phyloP scores from a whole-genome alignment of 768 basidiomycete species.

The Dioszegia aurantiaca region DNA sequence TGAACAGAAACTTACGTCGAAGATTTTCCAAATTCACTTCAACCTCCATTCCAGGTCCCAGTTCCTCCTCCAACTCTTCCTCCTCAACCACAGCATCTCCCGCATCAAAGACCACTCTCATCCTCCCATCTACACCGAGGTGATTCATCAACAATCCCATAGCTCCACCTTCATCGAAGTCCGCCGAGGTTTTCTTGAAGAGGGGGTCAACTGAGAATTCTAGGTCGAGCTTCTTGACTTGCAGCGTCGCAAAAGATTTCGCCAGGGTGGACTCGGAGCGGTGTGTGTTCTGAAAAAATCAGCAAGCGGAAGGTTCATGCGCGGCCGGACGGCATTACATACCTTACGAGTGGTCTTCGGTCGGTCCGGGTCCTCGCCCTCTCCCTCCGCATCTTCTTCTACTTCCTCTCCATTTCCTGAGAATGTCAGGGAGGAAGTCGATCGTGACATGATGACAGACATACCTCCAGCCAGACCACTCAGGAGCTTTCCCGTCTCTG shows the following conservation, averaged over 20 bases:
- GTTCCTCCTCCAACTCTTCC: constrained; percentile 58
- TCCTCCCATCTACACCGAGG: constrained; percentile 73
- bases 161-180: constrained; percentile 98
- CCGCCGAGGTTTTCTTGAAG: constrained; percentile 95
- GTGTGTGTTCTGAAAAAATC: constrained; percentile 48
- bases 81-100: constrained; percentile 69
- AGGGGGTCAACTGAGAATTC: constrained; percentile 96
- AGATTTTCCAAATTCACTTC: constrained; percentile 57
- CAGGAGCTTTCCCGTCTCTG: constrained; percentile 91
- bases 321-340: no score
- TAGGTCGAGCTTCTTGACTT: constrained; percentile 88
- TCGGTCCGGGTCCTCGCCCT: constrained; percentile 64
- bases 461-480: constrained; percentile 63
- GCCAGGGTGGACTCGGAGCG: constrained; percentile 82
- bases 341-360: constrained; percentile 56
- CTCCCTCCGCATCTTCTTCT: constrained; percentile 64
- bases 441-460: background rate
- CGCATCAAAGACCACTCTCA: constrained; percentile 93
- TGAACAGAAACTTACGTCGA: constrained; percentile 53
- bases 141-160: constrained; percentile 97
- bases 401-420: constrained; percentile 58
- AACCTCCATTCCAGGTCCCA: constrained; percentile 30
- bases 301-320: background rate
- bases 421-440: background rate
- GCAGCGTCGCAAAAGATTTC: constrained; percentile 73